phyloP scores from a whole-genome alignment of 179 eudicot species.

The Silene noctiflora region DNA sequence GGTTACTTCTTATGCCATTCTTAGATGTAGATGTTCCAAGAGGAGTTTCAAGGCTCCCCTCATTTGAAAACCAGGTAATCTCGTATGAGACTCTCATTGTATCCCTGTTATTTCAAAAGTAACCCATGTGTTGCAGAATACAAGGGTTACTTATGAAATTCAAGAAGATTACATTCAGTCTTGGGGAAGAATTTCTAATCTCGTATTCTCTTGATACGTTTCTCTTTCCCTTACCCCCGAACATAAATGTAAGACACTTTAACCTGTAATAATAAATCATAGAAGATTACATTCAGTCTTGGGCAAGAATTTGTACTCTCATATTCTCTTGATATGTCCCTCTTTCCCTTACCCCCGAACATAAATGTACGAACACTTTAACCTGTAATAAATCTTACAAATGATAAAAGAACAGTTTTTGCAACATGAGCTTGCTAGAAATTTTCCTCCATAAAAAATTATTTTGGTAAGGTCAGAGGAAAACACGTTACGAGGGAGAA shows the following conservation, averaged over 20 bases:
- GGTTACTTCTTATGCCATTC: slow-evolving; percentile 78
- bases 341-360: background rate
- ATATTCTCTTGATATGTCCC: background rate
- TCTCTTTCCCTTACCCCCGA: background rate
- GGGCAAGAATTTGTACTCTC: background rate
- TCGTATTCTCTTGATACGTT: background rate
- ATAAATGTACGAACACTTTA: slow-evolving; percentile 5
- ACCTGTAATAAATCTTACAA: background rate
- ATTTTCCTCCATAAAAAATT: background rate
- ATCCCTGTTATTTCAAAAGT: background rate
- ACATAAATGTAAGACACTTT: slow-evolving; percentile 1
- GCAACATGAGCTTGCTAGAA: background rate
- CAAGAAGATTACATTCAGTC: background rate
- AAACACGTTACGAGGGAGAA: background rate
- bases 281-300: background rate
- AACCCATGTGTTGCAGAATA: background rate
- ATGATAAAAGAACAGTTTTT: background rate
- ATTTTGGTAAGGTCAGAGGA: background rate
- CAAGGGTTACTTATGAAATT: background rate
- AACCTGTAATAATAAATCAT: background rate
- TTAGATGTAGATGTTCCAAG: slow-evolving; percentile 74
- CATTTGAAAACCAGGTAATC: background rate
- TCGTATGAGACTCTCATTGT: background rate
- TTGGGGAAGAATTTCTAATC: background rate
- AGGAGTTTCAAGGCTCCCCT: slow-evolving; percentile 16